Evolutionary conservation across 345 rosid genomes (phyloP).

Genomic region (Carallia brachiata): DNA sequence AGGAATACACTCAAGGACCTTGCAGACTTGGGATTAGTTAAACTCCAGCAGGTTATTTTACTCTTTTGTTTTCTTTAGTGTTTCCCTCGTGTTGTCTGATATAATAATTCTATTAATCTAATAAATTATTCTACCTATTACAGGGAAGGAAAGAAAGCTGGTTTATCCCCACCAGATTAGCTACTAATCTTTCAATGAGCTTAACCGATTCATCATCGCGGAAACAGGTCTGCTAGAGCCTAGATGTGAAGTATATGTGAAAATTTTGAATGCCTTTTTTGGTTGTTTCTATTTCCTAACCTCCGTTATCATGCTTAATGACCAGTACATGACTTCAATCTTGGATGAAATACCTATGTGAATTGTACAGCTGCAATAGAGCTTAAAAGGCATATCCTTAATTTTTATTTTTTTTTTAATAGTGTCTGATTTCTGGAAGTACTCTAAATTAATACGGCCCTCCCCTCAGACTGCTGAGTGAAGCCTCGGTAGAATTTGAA

Average conservation of each 20-base stretch:
- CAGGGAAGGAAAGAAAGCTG: slow-evolving; percentile 96
- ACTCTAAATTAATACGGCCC: too few relatives aligned
- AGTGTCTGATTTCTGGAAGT: too few relatives aligned
- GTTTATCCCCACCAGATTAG: slow-evolving; percentile 94
- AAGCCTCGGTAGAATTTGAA: too few relatives aligned
- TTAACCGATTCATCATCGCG: slow-evolving; percentile 82
- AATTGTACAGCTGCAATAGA: background rate
- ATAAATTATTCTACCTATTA: slow-evolving; percentile 13
- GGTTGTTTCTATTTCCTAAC: background rate
- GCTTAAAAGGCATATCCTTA: too few relatives aligned
- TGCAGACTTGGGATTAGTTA: slow-evolving; percentile 91
- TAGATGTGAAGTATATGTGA: slow-evolving; percentile 1
- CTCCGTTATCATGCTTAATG: background rate
- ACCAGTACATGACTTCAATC: background rate
- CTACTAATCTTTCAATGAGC: slow-evolving; percentile 85
- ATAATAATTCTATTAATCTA: slow-evolving; percentile 6
- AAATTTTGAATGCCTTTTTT: slow-evolving; percentile 1
- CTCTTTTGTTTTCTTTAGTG: background rate
- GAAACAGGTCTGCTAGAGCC: slow-evolving; percentile 55
- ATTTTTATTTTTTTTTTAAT: too few relatives aligned
- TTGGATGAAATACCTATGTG: background rate
- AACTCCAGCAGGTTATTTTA: slow-evolving; percentile 84
- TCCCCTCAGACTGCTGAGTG: too few relatives aligned
- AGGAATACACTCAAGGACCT: slow-evolving; percentile 70
- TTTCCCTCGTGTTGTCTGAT: background rate